phyloP scores from a whole-genome alignment of 345 rosid species.

The Bruguiera parviflora region DNA sequence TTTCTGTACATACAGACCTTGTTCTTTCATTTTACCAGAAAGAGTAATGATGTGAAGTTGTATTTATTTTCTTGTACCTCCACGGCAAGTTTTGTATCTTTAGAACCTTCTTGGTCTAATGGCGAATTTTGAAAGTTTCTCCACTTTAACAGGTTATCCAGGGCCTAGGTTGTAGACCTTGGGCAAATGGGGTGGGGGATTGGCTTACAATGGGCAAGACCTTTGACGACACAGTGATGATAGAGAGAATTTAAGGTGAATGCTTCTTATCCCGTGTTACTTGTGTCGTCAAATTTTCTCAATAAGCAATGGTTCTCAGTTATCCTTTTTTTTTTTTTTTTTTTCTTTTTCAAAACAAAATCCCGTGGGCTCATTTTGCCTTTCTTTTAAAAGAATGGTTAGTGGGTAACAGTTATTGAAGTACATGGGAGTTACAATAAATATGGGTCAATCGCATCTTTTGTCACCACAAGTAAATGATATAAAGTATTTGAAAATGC shows the following conservation, averaged over 20 bases:
- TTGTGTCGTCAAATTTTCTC: slow-evolving; percentile 1
- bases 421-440: no score
- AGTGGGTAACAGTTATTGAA: no score
- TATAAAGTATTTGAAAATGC: no score
- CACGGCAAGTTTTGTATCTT: slow-evolving; percentile 29
- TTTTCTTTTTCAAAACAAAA: no score
- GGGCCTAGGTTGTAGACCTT: not conserved
- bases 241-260: slow-evolving; percentile 1
- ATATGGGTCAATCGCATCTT: no score
- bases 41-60: slow-evolving; percentile 39
- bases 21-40: slow-evolving; percentile 86
- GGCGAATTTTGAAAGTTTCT: not conserved
- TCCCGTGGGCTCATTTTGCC: no score
- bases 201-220: not conserved
- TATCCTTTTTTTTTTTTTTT: no score
- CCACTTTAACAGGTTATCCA: not conserved
- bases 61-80: slow-evolving; percentile 19
- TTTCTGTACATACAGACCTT: slow-evolving; percentile 90
- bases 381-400: no score
- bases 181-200: not conserved
- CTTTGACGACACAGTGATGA: not conserved
- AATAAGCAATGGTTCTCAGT: not conserved
- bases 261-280: slow-evolving; percentile 3
- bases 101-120: not conserved
- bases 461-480: no score